Evolutionary conservation across 164 flowering plant genomes (phyloP).

Genomic region (Piper longum): DNA sequence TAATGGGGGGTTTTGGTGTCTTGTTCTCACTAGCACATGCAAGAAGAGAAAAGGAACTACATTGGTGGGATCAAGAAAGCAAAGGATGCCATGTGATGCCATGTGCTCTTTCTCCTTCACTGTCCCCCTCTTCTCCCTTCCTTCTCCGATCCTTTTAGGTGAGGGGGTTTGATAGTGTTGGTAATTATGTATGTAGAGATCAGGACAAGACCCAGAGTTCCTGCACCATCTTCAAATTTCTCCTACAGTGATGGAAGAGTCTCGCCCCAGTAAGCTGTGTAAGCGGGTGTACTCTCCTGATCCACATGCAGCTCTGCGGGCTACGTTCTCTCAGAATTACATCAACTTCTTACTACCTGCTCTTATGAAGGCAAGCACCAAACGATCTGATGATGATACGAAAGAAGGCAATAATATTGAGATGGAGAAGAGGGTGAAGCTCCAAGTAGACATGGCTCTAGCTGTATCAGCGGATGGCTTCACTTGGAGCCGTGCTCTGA

Average conservation of each 20-base stretch:
- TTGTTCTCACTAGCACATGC: conserved; percentile 29
- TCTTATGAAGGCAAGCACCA: conserved; percentile 4
- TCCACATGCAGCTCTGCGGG: conserved; percentile 6
- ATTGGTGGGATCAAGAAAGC: conserved; percentile 15
- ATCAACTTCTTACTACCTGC: conserved; percentile 16
- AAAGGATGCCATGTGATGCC: conserved; percentile 24
- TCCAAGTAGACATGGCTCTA: conserved; percentile 29
- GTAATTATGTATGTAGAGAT: neutral
- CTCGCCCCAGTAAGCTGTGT: conserved; percentile 9
- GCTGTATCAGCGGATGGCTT: conserved; percentile 14
- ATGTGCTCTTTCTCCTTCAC: conserved; percentile 14
- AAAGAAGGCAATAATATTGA: neutral
- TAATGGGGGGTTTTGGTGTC: conserved; percentile 12
- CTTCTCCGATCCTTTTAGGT: neutral
- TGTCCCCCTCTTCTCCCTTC: neutral
- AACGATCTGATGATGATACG: neutral
- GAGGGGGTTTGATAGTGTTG: neutral
- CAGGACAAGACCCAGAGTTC: neutral
- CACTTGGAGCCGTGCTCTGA: conserved; percentile 24
- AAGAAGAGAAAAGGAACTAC: neutral
- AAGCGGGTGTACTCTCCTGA: conserved; percentile 14
- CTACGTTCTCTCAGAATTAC: conserved; percentile 16
- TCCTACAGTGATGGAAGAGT: conserved; percentile 6
- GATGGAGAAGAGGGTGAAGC: conserved; percentile 10
- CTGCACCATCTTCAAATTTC: neutral